phyloP scores from a whole-genome alignment of 768 basidiomycete genomes.

The Peribolospora kevripleyi region DNA sequence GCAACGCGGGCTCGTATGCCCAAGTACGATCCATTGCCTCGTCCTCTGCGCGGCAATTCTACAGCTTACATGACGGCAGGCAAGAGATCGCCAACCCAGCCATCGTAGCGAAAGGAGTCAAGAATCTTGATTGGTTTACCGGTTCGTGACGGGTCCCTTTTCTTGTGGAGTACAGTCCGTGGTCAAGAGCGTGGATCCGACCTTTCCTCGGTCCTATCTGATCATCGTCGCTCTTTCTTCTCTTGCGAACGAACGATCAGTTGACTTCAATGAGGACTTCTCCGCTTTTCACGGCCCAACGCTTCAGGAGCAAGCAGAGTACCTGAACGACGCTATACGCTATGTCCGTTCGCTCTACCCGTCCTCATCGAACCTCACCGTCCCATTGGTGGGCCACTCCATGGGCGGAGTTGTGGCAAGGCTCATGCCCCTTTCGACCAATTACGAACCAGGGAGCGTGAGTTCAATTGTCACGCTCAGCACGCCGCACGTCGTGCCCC shows the following conservation, averaged over 20 bases:
- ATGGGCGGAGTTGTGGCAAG: constrained; percentile 91
- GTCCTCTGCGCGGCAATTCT: constrained; percentile 61
- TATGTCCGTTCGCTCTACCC: constrained; percentile 63
- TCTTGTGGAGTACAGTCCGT: background rate
- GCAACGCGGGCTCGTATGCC: constrained; percentile 82
- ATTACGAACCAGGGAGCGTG: constrained; percentile 22
- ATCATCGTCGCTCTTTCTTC: background rate
- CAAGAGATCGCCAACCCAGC: constrained; percentile 27
- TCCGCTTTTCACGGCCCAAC: constrained; percentile 86
- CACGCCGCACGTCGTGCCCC: constrained; percentile 67
- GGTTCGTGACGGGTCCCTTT: constrained; percentile 26
- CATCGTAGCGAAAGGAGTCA: constrained; percentile 28
- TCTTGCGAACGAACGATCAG: constrained; percentile 20
- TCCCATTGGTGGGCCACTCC: constrained; percentile 57
- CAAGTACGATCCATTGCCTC: constrained; percentile 90
- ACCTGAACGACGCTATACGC: constrained; percentile 41
- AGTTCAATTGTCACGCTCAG: constrained; percentile 84
- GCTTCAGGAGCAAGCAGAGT: constrained; percentile 52
- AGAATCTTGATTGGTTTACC: constrained; percentile 61
- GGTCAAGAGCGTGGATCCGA: background rate
- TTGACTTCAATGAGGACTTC: constrained; percentile 91
- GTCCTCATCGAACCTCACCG: constrained; percentile 6
- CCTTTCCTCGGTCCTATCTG: background rate
- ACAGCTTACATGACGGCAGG: constrained; percentile 27
- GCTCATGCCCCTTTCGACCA: constrained; percentile 40